A percentile compares a stretch with the other conserved stretches of the same genome.
Conservation (phyloP, 2,329 filamentous ascomycete genomes). For the Ophiostoma sp. region DNA sequence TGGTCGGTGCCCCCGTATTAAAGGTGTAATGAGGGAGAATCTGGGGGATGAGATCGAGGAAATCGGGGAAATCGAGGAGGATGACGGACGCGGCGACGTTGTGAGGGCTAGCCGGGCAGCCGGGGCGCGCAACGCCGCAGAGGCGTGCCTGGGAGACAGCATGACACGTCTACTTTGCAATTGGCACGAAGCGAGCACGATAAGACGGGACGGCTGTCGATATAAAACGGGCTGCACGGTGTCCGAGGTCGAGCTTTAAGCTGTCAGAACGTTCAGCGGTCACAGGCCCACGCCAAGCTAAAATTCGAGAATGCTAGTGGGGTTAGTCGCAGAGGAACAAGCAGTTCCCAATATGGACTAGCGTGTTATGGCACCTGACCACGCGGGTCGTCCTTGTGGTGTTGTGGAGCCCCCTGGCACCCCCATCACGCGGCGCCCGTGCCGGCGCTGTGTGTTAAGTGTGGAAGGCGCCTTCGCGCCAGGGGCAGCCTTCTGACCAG, state of each 20-base stretch:
- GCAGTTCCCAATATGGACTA: constrained; percentile 16
- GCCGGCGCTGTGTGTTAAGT: neutral
- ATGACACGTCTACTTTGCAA: constrained; percentile 30
- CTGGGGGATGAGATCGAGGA: neutral
- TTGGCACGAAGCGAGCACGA: neutral
- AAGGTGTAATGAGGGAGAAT: neutral
- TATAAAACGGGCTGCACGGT: neutral
- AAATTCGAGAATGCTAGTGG: constrained; percentile 14
- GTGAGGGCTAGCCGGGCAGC: neutral
- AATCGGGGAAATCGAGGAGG: neutral
- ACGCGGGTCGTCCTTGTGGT: neutral
- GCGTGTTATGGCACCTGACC: neutral
- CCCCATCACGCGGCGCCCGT: constrained; percentile 23
- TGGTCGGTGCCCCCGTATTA: neutral
- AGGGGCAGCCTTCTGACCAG: constrained; percentile 19
- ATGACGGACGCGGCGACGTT: neutral
- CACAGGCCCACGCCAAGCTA: neutral
- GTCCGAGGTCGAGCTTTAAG: constrained; percentile 2
- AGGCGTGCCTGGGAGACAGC: constrained; percentile 33
- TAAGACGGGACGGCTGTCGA: neutral
- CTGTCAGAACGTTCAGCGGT: constrained; percentile 5
- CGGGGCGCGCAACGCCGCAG: constrained; percentile 27
- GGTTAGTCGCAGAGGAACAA: neutral
- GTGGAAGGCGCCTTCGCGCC: neutral
- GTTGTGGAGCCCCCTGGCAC: neutral